Percentiles rank a stretch among this genome's conserved stretches.
These are phyloP conservation scores for Oryza glumipatula DNA, from an alignment of 176 grass and related monocot species.

Conservation along the genomic window DNA sequence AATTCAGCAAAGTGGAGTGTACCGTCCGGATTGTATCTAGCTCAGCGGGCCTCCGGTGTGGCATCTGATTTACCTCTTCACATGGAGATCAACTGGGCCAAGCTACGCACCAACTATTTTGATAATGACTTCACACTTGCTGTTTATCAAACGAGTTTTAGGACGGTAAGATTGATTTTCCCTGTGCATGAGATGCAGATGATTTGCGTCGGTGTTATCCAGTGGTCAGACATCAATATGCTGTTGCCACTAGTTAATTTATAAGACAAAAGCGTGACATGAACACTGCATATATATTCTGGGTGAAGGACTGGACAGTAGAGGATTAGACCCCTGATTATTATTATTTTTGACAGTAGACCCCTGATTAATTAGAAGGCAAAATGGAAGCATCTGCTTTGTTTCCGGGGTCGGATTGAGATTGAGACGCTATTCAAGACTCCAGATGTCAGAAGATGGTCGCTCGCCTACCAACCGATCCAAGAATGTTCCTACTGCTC, in stretches of 20 bases:
- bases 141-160: neutral
- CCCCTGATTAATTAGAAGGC: neutral
- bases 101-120: constrained; percentile 35
- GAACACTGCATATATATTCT: neutral
- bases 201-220: neutral
- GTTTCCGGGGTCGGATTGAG: neutral
- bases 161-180: neutral
- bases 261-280: neutral
- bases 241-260: neutral
- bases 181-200: neutral
- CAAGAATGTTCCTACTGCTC: too few species aligned
- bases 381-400: neutral
- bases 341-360: neutral
- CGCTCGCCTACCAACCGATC: neutral
- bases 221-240: too few species aligned
- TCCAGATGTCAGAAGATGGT: neutral
- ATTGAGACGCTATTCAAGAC: neutral
- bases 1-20: constrained; percentile 43
- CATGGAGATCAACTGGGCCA: constrained; percentile 37
- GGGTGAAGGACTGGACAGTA: neutral
- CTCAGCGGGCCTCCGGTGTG: constrained; percentile 10
- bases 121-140: constrained; percentile 40
- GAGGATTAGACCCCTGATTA: neutral
- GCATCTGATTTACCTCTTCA: constrained; percentile 53
- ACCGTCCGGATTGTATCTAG: constrained; percentile 28